Percentiles rank a stretch among this genome's conserved stretches.
These are phyloP conservation scores for Oryza meridionalis DNA, from an alignment of 176 grass and related monocot species.

Conservation along the genomic window DNA sequence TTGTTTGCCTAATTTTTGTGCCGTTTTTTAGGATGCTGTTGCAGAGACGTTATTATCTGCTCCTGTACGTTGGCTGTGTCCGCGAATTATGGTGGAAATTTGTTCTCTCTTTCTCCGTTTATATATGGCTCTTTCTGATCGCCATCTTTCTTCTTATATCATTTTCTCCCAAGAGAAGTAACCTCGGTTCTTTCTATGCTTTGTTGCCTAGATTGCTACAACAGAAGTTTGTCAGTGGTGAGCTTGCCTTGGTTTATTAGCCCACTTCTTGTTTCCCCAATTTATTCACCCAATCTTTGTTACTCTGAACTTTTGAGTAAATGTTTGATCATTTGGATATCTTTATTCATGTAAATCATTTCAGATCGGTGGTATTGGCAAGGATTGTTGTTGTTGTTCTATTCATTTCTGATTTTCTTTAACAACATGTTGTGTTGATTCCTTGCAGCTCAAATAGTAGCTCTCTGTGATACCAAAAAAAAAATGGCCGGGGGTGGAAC, in stretches of 20 bases:
- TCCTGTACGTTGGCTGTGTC: not conserved
- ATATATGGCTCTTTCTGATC: not conserved
- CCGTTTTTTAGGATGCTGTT: constrained; percentile 30
- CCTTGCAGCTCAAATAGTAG: constrained; percentile 16
- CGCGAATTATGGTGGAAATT: not conserved
- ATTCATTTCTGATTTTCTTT: not conserved
- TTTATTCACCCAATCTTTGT: not conserved
- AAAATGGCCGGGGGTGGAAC: constrained; percentile 78
- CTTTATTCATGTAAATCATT: not conserved
- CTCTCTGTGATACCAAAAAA: constrained; percentile 23
- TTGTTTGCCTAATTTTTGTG: not conserved
- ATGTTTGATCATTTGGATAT: not conserved
- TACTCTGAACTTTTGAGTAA: not conserved
- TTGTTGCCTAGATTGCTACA: not conserved
- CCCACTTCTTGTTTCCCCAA: not conserved
- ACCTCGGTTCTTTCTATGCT: not conserved
- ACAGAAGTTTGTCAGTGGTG: constrained; percentile 5
- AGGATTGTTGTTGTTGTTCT: not conserved
- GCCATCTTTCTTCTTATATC: not conserved
- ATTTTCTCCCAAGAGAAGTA: constrained; percentile 14
- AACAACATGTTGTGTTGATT: not conserved
- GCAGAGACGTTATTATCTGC: constrained; percentile 16
- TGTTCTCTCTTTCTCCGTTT: not conserved
- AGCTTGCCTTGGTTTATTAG: constrained; percentile 13
- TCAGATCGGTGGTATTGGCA: not conserved